A percentile compares a stretch with the other conserved stretches of the same genome.
Evolutionary conservation across 805 yeast species (phyloP).

Genomic region (Brettanomyces custersianus): DNA sequence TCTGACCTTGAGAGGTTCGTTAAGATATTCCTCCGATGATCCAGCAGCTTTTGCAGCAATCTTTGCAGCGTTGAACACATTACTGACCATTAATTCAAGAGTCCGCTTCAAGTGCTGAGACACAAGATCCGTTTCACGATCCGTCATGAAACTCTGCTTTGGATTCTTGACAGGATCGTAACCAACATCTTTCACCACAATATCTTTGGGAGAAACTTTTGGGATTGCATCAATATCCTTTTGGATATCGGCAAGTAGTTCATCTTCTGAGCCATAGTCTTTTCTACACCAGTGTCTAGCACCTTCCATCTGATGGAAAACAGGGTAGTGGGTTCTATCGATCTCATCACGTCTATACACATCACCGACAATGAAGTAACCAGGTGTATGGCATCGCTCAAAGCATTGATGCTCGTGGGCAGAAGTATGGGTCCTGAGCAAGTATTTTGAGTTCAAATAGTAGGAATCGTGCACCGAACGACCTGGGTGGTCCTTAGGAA

Average conservation of each 20-base stretch:
- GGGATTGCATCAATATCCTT: constrained; percentile 61
- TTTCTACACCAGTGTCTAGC: constrained; percentile 73
- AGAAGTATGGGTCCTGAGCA: constrained; percentile 90
- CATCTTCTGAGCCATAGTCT: constrained; percentile 23
- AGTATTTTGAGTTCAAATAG: constrained; percentile 63
- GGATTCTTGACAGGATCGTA: constrained; percentile 57
- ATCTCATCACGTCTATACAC: constrained; percentile 94
- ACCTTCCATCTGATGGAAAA: constrained; percentile 97
- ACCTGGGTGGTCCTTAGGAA: constrained; percentile 90
- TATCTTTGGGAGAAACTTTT: constrained; percentile 32
- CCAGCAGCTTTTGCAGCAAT: constrained; percentile 55
- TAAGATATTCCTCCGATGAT: constrained; percentile 47
- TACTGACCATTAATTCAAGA: constrained; percentile 71
- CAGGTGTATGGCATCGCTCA: constrained; percentile 56
- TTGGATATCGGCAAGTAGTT: constrained; percentile 35
- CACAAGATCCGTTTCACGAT: constrained; percentile 57
- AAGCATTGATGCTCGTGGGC: constrained; percentile 94
- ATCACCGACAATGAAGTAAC: constrained; percentile 89
- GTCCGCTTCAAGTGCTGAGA: constrained; percentile 79
- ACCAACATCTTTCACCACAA: constrained; percentile 70
- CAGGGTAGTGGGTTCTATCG: constrained; percentile 94
- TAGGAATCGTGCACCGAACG: constrained; percentile 89
- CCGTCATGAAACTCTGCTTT: constrained; percentile 69
- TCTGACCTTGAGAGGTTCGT: constrained; percentile 73
- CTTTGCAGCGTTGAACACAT: constrained; percentile 68